Conservation (phyloP, 2,329 filamentous ascomycete genomes). For the Peltaster fructicola region DNA sequence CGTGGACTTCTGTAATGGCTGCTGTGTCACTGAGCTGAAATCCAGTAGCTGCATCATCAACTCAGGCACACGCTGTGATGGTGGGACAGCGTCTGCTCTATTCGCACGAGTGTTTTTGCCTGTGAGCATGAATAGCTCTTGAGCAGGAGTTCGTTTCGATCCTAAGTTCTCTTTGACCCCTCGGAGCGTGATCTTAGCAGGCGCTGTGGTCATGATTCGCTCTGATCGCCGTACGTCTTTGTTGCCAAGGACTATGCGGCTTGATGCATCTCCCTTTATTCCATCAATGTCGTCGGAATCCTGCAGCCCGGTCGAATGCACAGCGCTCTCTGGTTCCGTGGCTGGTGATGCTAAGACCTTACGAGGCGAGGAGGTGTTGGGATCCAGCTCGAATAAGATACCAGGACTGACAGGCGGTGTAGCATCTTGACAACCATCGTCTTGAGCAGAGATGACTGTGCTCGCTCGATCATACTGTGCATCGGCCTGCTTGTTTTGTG, state of each 20-base stretch:
- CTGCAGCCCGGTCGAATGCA: not conserved
- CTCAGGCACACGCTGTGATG: conserved; percentile 25
- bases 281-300: conserved; percentile 1
- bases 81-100: conserved; percentile 28
- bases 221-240: conserved; percentile 3
- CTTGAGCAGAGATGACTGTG: conserved; percentile 29
- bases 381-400: conserved; percentile 28
- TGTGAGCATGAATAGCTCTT: conserved; percentile 28
- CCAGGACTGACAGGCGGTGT: conserved; percentile 24
- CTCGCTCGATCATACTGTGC: conserved; percentile 20
- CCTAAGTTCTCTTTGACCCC: conserved; percentile 24
- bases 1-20: conserved; percentile 4
- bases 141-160: conserved; percentile 31
- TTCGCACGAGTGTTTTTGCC: conserved; percentile 33
- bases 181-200: conserved; percentile 28
- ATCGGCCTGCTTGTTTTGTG: conserved; percentile 23
- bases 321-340: conserved; percentile 2
- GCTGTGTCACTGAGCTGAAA: conserved; percentile 23
- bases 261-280: conserved; percentile 1
- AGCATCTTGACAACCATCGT: conserved; percentile 27
- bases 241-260: conserved; percentile 6
- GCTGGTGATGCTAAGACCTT: conserved; percentile 6
- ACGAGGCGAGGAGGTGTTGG: conserved; percentile 27
- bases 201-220: conserved; percentile 8
- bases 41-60: conserved; percentile 23